These are phyloP conservation scores for Steccherinum ochraceum DNA, from an alignment of 768 basidiomycete genomes.

Conservation along the genomic window DNA sequence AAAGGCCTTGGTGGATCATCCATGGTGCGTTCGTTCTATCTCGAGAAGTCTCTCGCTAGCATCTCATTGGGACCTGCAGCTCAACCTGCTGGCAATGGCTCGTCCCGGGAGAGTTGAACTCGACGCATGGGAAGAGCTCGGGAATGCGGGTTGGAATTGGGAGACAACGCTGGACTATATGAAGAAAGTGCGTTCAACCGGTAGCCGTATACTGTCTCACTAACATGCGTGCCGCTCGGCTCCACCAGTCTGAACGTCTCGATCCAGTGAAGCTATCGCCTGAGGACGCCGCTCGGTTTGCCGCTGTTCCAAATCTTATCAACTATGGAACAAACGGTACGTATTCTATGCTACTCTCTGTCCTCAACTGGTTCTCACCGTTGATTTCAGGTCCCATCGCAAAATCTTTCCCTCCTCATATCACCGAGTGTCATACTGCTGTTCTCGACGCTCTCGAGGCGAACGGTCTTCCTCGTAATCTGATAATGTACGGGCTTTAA, in stretches of 20 bases:
- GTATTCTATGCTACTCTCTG: no score
- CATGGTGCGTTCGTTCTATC: background rate
- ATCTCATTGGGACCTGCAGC: background rate
- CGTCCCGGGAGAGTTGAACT: constrained; percentile 7
- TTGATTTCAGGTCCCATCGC: constrained; percentile 12
- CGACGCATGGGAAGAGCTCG: constrained; percentile 15
- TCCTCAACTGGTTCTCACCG: no score
- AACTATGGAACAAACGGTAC: constrained; percentile 10
- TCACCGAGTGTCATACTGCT: constrained; percentile 6
- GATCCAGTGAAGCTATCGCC: constrained; percentile 1
- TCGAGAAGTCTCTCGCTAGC: background rate
- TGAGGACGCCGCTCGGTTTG: background rate
- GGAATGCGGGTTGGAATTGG: constrained; percentile 24
- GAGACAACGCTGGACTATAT: constrained; percentile 15
- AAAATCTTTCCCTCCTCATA: constrained; percentile 9
- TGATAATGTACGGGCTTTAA: constrained; percentile 9
- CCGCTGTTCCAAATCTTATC: background rate
- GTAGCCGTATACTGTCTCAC: no score
- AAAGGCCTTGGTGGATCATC: constrained; percentile 15
- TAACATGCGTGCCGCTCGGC: no score
- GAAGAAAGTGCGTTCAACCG: constrained; percentile 17
- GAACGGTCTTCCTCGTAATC: constrained; percentile 13
- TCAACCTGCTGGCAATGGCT: constrained; percentile 9
- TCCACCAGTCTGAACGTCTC: background rate
- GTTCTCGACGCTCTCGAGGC: constrained; percentile 8